These are phyloP conservation scores for Alloascoidea hylecoeti DNA, from an alignment of 805 yeast species.

Conservation along the genomic window DNA sequence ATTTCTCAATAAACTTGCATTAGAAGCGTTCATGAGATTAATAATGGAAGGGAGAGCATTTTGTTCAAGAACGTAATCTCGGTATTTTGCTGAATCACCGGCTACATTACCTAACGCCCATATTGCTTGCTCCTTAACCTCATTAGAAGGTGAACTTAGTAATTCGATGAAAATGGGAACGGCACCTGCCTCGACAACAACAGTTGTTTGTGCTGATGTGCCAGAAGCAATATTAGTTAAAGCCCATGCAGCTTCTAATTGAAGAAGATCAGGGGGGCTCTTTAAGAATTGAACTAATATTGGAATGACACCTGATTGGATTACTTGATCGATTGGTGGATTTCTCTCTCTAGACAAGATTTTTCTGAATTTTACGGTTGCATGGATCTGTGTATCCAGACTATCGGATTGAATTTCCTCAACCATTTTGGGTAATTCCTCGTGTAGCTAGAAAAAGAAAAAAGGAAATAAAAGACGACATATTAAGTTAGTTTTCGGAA, in stretches of 20 bases:
- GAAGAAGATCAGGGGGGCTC: constrained; percentile 66
- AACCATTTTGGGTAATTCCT: constrained; percentile 77
- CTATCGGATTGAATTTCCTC: constrained; percentile 63
- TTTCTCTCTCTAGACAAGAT: constrained; percentile 85
- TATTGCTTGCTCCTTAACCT: constrained; percentile 95
- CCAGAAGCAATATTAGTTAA: constrained; percentile 96
- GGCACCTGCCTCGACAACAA: constrained; percentile 88
- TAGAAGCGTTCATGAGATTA: constrained; percentile 61
- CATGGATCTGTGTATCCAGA: constrained; percentile 68
- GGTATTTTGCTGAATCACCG: constrained; percentile 82
- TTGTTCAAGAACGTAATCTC: constrained; percentile 78
- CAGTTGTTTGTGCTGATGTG: constrained; percentile 72
- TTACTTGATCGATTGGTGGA: constrained; percentile 92
- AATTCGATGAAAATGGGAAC: constrained; percentile 83
- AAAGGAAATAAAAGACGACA: too few species aligned
- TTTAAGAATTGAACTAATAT: constrained; percentile 77
- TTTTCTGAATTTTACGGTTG: constrained; percentile 89
- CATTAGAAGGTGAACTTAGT: constrained; percentile 66
- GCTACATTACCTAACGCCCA: constrained; percentile 99
- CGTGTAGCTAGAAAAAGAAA: constrained; percentile 15
- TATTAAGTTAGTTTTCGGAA: neutral
- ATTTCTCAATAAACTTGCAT: constrained; percentile 84
- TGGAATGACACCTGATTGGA: constrained; percentile 88
- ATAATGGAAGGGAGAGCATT: constrained; percentile 86
- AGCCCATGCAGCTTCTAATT: constrained; percentile 99